Conservation (phyloP, 495 filamentous ascomycete genomes). For the Choiromyces venosus region DNA sequence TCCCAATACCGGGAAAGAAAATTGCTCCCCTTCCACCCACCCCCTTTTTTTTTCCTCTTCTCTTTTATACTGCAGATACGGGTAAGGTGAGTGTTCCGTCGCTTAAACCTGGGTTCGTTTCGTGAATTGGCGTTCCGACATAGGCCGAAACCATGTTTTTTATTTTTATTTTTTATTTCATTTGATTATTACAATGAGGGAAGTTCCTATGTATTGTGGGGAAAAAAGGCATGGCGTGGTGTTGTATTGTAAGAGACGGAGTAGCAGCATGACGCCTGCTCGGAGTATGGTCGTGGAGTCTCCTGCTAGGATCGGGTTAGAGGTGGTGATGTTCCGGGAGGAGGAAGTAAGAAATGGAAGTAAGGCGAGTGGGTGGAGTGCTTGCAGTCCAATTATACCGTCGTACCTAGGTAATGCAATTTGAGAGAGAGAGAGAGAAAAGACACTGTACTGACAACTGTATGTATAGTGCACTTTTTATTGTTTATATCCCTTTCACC, state of each 20-base stretch:
- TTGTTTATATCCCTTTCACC: neutral
- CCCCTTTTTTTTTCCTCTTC: slow-evolving; percentile 22
- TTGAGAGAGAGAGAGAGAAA: neutral
- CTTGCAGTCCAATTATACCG: neutral
- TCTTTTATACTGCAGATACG: slow-evolving; percentile 34
- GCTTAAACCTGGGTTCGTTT: slow-evolving; percentile 37
- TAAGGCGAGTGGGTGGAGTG: neutral
- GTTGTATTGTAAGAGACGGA: slow-evolving; percentile 14
- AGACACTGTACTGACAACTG: neutral
- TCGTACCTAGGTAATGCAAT: neutral
- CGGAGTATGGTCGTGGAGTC: slow-evolving; percentile 8
- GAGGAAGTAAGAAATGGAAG: neutral
- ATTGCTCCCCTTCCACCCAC: neutral
- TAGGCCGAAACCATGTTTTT: slow-evolving; percentile 24
- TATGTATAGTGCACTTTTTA: neutral
- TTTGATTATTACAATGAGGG: neutral
- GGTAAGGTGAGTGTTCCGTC: slow-evolving; percentile 32
- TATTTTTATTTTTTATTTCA: slow-evolving; percentile 13
- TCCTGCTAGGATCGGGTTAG: neutral
- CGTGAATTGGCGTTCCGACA: slow-evolving; percentile 31
- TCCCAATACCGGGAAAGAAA: slow-evolving; percentile 38
- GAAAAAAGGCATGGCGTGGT: slow-evolving; percentile 13
- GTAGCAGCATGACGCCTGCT: neutral
- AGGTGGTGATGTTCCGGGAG: neutral
- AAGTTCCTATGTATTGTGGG: neutral